Percentiles rank a stretch among this genome's conserved stretches.
Conservation (phyloP, 2,329 filamentous ascomycete species). For the Tolypocladium ophioglossoides region DNA sequence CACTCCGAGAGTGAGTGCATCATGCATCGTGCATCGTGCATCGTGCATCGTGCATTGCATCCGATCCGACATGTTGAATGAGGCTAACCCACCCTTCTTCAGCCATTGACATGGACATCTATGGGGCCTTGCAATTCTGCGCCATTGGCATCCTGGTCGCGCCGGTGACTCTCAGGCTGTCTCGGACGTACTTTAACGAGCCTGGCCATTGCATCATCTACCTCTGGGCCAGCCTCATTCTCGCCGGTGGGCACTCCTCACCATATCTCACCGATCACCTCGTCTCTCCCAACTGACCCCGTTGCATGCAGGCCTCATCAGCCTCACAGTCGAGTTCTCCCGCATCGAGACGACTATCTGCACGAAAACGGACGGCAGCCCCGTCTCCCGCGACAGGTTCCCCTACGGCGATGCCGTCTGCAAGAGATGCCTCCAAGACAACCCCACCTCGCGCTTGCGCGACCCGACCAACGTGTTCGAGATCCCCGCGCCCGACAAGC, state of each 20-base stretch:
- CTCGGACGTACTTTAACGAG: slow-evolving; percentile 52
- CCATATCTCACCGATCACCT: not conserved
- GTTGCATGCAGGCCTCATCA: slow-evolving; percentile 38
- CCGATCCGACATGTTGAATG: too few species aligned
- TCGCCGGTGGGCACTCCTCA: slow-evolving; percentile 36
- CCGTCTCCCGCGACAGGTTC: slow-evolving; percentile 30
- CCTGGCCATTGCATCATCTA: slow-evolving; percentile 57
- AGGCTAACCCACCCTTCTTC: too few species aligned
- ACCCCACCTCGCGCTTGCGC: slow-evolving; percentile 46
- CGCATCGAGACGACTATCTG: slow-evolving; percentile 37
- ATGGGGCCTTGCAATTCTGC: slow-evolving; percentile 57
- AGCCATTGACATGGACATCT: slow-evolving; percentile 58
- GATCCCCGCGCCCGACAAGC: slow-evolving; percentile 41
- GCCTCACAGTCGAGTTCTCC: slow-evolving; percentile 55
- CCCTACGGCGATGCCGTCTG: slow-evolving; percentile 33
- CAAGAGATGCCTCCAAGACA: slow-evolving; percentile 28
- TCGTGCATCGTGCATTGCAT: too few species aligned
- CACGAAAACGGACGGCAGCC: slow-evolving; percentile 24
- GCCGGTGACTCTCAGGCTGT: slow-evolving; percentile 50
- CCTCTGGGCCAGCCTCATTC: slow-evolving; percentile 50
- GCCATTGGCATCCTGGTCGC: slow-evolving; percentile 55
- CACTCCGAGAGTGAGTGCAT: slow-evolving; percentile 44
- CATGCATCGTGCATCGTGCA: too few species aligned
- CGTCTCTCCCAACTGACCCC: not conserved
- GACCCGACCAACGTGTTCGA: slow-evolving; percentile 50